Conservation (phyloP, 108 stramenopile species). For the Discostella pseudostelligera region DNA sequence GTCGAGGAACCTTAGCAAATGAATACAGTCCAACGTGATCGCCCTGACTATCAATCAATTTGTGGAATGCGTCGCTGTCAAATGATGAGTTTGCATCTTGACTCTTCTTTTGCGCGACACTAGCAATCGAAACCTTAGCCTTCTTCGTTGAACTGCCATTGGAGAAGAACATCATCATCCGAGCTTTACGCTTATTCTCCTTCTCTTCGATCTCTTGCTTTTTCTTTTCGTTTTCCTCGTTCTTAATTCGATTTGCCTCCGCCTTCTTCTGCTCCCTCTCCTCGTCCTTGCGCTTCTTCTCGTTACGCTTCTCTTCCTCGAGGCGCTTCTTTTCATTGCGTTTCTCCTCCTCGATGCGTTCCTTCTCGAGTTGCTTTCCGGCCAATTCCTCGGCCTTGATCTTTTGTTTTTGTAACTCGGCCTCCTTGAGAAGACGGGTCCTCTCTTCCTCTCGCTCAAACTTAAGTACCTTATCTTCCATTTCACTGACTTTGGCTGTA, state of each 20-base stretch:
- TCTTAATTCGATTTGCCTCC: constrained; percentile 46
- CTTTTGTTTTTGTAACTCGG: constrained; percentile 35
- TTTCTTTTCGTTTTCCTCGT: constrained; percentile 42
- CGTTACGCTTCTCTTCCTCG: constrained; percentile 48
- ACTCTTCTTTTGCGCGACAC: background rate
- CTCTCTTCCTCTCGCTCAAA: constrained; percentile 80
- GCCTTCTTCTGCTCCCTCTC: constrained; percentile 34
- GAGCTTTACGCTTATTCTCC: constrained; percentile 58
- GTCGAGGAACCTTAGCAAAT: constrained; percentile 12
- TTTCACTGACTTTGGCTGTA: constrained; percentile 58
- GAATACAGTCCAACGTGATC: constrained; percentile 9
- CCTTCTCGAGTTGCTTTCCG: constrained; percentile 43
- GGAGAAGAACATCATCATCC: constrained; percentile 70
- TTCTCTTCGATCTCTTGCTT: constrained; percentile 54
- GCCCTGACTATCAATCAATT: constrained; percentile 33
- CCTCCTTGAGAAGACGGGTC: constrained; percentile 50
- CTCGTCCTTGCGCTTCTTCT: constrained; percentile 41
- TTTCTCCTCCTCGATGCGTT: constrained; percentile 23
- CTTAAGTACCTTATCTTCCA: constrained; percentile 80
- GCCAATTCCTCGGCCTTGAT: constrained; percentile 31
- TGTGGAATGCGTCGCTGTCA: constrained; percentile 52
- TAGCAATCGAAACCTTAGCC: constrained; percentile 12
- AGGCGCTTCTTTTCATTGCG: constrained; percentile 40
- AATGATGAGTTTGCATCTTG: constrained; percentile 26
- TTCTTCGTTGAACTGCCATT: constrained; percentile 31